Base-by-base conservation (phyloP, 2,329 filamentous ascomycete species). In the Arthrobotrys iridis region DNA sequence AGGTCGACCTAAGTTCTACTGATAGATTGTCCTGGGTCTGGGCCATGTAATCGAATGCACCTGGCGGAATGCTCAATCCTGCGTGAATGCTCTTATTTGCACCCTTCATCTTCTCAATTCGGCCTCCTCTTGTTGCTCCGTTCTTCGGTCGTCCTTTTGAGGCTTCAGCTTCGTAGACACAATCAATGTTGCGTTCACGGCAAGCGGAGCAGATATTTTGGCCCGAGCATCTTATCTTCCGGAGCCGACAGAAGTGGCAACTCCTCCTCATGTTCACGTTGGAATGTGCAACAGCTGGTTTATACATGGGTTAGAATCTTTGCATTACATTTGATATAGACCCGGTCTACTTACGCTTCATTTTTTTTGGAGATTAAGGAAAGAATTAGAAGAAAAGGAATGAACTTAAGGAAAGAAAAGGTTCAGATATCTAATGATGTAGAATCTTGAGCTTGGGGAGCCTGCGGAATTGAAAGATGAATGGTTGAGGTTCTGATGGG, bases 71-170 rank as follows among this genome's bases (percentile, higher is more conserved):
- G 52, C 62, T 76, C 20, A 67, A 60, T 8, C 71, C 62, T 3
- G 52, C 46, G 6, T 68, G 71, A 20, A 58, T 28, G 20, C 26
- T 48, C 24, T 65, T 75, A 22, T 20, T 63, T 20, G 57, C 58
- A n/a, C 58, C 63, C 52, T 75, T 75, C 48, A 60, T 48, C 57
- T 75, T 75, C 28, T 67, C 63, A 18, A 68, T 57, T 52, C 63
- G 48, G 22, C 72, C 65, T 7, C 28, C 50, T 66, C 72, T 73
- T 52, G 30, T 48, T 28, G 58, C 58, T 68, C 63, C 67, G 24
- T 65, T 74, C 64, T 75, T 77, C 46, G 77, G 77, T 33, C 73
- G 77, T 58, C 77, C 77, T 30, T 77, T 77, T n/a, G 77, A 73
- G 3, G 77, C 70, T 40, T 77, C 77, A 26, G 58, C 71, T 55